These are phyloP conservation scores for Gracilaria gracilis DNA, from an alignment of 23 red algal genomes.

Conservation along the genomic window DNA sequence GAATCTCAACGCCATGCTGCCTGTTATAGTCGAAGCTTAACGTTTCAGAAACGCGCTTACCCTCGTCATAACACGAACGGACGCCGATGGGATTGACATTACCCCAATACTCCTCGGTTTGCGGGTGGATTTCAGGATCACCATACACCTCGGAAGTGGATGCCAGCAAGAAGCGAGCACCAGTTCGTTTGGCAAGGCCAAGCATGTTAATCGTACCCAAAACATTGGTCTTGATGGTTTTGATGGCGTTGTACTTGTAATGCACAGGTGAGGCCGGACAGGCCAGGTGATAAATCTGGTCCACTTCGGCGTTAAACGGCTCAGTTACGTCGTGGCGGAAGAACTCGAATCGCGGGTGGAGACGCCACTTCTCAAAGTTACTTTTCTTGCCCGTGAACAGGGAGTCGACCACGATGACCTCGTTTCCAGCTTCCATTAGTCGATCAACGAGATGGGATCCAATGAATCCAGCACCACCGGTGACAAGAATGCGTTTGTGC, in stretches of 20 bases:
- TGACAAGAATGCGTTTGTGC: conserved; percentile 93
- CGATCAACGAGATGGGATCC: conserved; percentile 97
- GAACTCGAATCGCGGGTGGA: conserved; percentile 94
- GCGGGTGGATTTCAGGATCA: conserved; percentile 94
- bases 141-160: conserved; percentile 98
- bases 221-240: conserved; percentile 98
- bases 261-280: conserved; percentile 98
- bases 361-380: conserved; percentile 84
- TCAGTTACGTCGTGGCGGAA: conserved; percentile 98
- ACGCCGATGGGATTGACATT: conserved; percentile 99
- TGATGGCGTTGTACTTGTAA: conserved; percentile 99
- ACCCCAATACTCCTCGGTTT: conserved; percentile 98
- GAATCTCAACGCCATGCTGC: conserved; percentile 98
- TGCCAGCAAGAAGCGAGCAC: conserved; percentile 93
- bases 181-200: conserved; percentile 95
- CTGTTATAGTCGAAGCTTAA: conserved; percentile 96
- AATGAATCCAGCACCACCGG: conserved; percentile 99
- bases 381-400: conserved; percentile 97
- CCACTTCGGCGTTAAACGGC: conserved; percentile 91
- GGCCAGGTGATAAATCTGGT: conserved; percentile 98
- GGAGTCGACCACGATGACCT: conserved; percentile 97
- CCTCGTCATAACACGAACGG: conserved; percentile 98
- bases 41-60: conserved; percentile 96
- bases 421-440: conserved; percentile 97
- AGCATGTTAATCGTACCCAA: conserved; percentile 99